These are phyloP conservation scores for Boletellus sp. DNA, from an alignment of 1,284 basidiomycete genomes.

Conservation along the genomic window DNA sequence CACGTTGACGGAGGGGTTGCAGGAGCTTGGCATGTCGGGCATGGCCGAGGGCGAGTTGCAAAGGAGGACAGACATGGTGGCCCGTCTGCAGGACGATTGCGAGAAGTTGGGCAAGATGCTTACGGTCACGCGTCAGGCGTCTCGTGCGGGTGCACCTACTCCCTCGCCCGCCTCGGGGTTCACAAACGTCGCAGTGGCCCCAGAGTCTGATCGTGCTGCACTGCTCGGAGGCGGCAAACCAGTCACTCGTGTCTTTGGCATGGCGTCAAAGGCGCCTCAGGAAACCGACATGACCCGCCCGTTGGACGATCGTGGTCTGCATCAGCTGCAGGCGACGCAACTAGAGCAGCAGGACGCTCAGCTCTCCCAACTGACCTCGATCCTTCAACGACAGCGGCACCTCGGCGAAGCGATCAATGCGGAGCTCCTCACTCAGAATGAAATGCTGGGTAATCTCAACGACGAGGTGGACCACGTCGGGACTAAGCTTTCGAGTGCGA, in stretches of 20 bases:
- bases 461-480: slow-evolving; percentile 73
- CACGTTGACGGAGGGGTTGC: slow-evolving; percentile 67
- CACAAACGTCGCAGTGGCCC: slow-evolving; percentile 39
- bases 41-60: slow-evolving; percentile 83
- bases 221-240: slow-evolving; percentile 50
- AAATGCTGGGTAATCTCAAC: slow-evolving; percentile 79
- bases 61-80: slow-evolving; percentile 80
- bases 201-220: slow-evolving; percentile 61
- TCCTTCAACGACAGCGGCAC: slow-evolving; percentile 82
- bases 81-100: slow-evolving; percentile 79
- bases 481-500: slow-evolving; percentile 73
- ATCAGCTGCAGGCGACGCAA: slow-evolving; percentile 77
- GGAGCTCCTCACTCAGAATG: slow-evolving; percentile 85
- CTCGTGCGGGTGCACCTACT: slow-evolving; percentile 34
- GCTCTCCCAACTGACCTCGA: slow-evolving; percentile 73
- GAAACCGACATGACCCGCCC: slow-evolving; percentile 88
- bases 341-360: slow-evolving; percentile 85
- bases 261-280: slow-evolving; percentile 49
- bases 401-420: slow-evolving; percentile 85
- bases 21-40: slow-evolving; percentile 59
- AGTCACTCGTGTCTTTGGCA: slow-evolving; percentile 79
- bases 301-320: slow-evolving; percentile 77
- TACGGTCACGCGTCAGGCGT: slow-evolving; percentile 60
- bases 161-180: slow-evolving; percentile 13
- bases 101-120: slow-evolving; percentile 80